These are phyloP conservation scores for Solanum aculeatissimum DNA, from an alignment of 305 asterid genomes.

Conservation along the genomic window DNA sequence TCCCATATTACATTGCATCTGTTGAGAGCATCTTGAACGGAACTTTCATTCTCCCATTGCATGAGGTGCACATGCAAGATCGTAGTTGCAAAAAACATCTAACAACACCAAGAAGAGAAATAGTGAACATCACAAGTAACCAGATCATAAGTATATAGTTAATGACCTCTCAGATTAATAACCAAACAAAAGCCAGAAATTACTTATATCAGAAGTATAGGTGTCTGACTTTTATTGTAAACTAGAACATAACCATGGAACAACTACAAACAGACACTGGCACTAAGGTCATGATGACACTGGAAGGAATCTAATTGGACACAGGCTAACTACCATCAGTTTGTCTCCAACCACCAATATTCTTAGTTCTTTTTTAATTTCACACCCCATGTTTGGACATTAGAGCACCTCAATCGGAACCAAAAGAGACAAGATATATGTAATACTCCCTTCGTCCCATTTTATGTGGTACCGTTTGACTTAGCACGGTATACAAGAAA, in stretches of 20 bases:
- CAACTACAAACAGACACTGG: not conserved
- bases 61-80: conserved; percentile 82
- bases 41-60: conserved; percentile 73
- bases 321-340: not conserved
- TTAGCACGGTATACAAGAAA: too few species aligned
- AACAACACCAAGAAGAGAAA: conserved; percentile 16
- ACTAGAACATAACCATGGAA: not conserved
- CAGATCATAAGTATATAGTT: not conserved
- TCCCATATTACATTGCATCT: conserved; percentile 77
- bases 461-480: too few species aligned
- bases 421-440: not conserved
- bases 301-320: not conserved
- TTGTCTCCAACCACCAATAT: not conserved
- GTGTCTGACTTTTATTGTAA: not conserved
- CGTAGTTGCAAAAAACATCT: conserved; percentile 95
- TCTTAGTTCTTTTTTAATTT: not conserved
- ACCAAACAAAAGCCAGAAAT: not conserved
- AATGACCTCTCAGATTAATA: not conserved
- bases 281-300: not conserved
- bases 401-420: not conserved
- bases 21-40: conserved; percentile 73
- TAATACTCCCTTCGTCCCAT: not conserved
- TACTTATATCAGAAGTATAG: not conserved
- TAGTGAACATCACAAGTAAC: not conserved
- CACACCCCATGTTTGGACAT: not conserved